Base-by-base conservation (phyloP, 73 alveolate genomes). In the Uronychia setigera region DNA sequence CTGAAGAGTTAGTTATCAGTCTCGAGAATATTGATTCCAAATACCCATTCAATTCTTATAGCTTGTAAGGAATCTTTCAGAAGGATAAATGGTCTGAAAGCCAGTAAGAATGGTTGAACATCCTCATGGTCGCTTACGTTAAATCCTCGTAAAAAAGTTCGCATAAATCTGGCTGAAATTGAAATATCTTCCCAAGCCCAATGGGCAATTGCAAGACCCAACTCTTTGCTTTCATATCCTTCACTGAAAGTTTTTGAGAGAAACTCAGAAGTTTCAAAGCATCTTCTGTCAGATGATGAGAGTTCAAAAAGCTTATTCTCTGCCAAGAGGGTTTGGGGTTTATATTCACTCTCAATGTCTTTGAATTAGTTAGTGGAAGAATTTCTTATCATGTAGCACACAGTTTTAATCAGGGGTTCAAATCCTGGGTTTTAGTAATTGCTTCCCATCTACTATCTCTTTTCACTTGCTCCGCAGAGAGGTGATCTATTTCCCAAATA, bases 401-500 rank as follows among this genome's bases (percentile, higher is more conserved):
- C 74, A n/a, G 77, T 14, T 77, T 25, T 9, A 29, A 85, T 79
- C 26, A 85, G 19, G 19, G 85, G 91, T 32, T 85, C 91, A 29
- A 85, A 85, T 5, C 27, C 33, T 1, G 85, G 81, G 29, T 59
- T 57, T 31, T 79, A 74, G 28, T 81, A 85, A 1, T 87, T 60
- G 29, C 59, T 59, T 26, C 90, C 91, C 84, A 87, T 87, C 31
- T 30, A 27, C 19, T 77, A 35, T 34, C 82, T 85, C 88, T 86
- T 78, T 35, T 85, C 87, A 29, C 58, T 79, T 0, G 86, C 79
- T 26, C 58, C 35, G 1, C 79, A 46, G 35, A 81, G 59, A 19
- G 98, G 96, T 33, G 92, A 79, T 35, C 82, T 67, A 32, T 92
- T 87, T 28, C 90, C 96, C 0, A 93, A 85, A 78, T 81, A 80